phyloP scores from a whole-genome alignment of 2,329 filamentous ascomycete genomes.

The Cladophialophora yegresii region DNA sequence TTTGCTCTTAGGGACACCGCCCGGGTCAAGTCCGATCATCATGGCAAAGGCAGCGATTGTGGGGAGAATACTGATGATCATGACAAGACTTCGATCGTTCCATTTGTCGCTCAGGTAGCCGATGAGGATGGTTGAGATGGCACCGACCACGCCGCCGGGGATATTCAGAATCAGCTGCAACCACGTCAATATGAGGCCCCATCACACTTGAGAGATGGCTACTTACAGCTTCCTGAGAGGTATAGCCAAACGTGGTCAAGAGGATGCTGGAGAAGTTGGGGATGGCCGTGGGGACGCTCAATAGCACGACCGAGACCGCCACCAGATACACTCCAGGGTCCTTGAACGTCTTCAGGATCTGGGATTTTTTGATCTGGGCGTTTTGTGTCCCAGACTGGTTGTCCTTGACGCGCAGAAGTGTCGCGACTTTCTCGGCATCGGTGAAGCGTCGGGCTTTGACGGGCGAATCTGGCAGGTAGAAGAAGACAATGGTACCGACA shows the following conservation, averaged over 20 bases:
- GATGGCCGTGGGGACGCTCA: conserved; percentile 36
- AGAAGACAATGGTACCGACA: conserved; percentile 44
- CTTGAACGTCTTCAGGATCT: conserved; percentile 50
- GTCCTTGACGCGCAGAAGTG: conserved; percentile 48
- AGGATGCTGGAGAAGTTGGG: conserved; percentile 50
- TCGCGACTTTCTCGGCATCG: conserved; percentile 44
- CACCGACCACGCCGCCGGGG: conserved; percentile 49
- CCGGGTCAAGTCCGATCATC: conserved; percentile 35
- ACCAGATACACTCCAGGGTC: conserved; percentile 56
- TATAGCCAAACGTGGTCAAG: conserved; percentile 50
- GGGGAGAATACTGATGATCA: conserved; percentile 50
- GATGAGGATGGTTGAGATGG: conserved; percentile 46
- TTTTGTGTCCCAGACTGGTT: conserved; percentile 57
- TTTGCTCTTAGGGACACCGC: conserved; percentile 45
- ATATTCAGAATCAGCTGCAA: conserved; percentile 47
- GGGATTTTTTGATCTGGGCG: conserved; percentile 52
- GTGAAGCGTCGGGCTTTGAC: conserved; percentile 45
- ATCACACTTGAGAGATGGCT: not conserved
- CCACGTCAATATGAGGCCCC: not conserved
- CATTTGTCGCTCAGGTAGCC: conserved; percentile 46
- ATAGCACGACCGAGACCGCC: conserved; percentile 25
- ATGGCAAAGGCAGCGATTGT: conserved; percentile 50
- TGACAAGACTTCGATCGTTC: conserved; percentile 48
- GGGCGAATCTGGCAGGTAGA: conserved; percentile 48
- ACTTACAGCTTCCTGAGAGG: conserved; percentile 43